phyloP scores from a whole-genome alignment of 306 rosid species.

The Trifolium subterraneum region DNA sequence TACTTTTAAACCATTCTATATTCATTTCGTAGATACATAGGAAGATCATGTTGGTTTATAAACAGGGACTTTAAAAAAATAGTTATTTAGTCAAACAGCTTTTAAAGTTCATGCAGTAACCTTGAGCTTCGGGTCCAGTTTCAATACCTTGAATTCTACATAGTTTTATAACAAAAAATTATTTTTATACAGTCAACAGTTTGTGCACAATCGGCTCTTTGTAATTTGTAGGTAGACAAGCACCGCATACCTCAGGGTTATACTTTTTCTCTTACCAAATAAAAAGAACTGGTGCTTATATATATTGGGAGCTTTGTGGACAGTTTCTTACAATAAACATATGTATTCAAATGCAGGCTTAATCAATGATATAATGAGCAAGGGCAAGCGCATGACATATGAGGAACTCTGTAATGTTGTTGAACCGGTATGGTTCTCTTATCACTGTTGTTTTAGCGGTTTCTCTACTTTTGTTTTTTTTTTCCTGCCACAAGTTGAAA shows the following conservation, averaged over 20 bases:
- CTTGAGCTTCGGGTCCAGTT: constrained; percentile 16
- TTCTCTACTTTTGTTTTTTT: constrained; percentile 14
- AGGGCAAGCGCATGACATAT: constrained; percentile 88
- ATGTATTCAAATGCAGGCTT: constrained; percentile 62
- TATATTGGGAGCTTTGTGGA: constrained; percentile 29
- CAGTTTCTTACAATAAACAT: constrained; percentile 39
- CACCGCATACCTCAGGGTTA: constrained; percentile 1
- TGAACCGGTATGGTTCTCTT: constrained; percentile 71
- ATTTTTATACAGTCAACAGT: constrained; percentile 13
- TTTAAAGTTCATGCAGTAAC: constrained; percentile 14
- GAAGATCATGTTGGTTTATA: constrained; percentile 2
- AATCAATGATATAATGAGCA: constrained; percentile 95
- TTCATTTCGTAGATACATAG: constrained; percentile 21
- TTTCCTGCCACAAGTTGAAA: constrained; percentile 7
- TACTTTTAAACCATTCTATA: constrained; percentile 1
- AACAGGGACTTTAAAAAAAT: constrained; percentile 23
- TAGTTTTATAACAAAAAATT: neutral
- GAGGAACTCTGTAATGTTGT: constrained; percentile 95
- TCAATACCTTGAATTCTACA: constrained; percentile 20
- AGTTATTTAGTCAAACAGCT: neutral
- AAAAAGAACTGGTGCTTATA: constrained; percentile 5
- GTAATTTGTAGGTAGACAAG: constrained; percentile 34
- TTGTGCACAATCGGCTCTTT: constrained; percentile 19
- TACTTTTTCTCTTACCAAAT: neutral
- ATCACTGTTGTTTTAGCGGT: constrained; percentile 28